Conservation (phyloP, 805 yeast genomes). For the Starmerella apis region DNA sequence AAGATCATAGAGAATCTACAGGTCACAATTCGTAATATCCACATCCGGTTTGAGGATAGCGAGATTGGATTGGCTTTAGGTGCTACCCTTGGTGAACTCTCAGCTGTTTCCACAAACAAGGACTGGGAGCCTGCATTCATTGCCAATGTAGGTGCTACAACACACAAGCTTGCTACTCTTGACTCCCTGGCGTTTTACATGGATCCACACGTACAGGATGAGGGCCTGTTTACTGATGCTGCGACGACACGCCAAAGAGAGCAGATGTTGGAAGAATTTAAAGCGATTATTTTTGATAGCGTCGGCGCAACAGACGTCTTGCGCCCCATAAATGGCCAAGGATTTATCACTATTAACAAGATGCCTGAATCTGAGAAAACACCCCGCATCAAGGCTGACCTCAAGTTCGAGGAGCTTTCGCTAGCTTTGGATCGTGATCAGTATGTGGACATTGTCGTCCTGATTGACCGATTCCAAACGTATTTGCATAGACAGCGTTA, state of each 20-base stretch:
- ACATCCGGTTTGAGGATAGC: constrained; percentile 80
- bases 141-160: constrained; percentile 50
- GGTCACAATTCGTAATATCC: constrained; percentile 81
- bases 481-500: constrained; percentile 66
- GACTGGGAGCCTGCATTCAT: constrained; percentile 80
- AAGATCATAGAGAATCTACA: constrained; percentile 90
- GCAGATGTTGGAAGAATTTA: constrained; percentile 34
- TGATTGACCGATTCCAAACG: constrained; percentile 73
- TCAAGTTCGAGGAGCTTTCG: constrained; percentile 83
- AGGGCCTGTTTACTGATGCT: constrained; percentile 26
- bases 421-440: constrained; percentile 74
- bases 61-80: constrained; percentile 64
- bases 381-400: constrained; percentile 54
- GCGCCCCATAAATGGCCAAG: constrained; percentile 82
- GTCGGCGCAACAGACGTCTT: constrained; percentile 39
- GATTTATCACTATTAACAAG: constrained; percentile 72
- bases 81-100: constrained; percentile 67
- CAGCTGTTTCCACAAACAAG: constrained; percentile 82
- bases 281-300: constrained; percentile 24
- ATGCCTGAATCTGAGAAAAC: constrained; percentile 39
- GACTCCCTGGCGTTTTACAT: constrained; percentile 70
- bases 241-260: constrained; percentile 38
- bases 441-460: constrained; percentile 68
- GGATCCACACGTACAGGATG: constrained; percentile 35
- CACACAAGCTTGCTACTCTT: constrained; percentile 68